These are phyloP conservation scores for Quillaja saponaria DNA, from an alignment of 306 rosid genomes.

Conservation along the genomic window DNA sequence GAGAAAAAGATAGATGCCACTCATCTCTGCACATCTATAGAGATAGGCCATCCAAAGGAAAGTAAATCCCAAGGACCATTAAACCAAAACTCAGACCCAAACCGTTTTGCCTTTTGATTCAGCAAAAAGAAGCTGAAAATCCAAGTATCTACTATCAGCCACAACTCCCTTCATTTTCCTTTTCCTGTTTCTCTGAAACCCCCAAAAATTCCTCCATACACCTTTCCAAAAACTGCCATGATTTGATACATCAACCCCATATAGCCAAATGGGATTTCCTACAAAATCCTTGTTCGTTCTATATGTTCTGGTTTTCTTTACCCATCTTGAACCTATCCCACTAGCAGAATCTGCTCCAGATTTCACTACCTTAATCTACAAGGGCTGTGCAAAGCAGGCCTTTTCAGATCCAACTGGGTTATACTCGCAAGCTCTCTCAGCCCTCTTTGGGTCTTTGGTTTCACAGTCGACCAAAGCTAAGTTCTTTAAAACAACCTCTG, in stretches of 20 bases:
- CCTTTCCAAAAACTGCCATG: slow-evolving; percentile 40
- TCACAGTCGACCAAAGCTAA: slow-evolving; percentile 69
- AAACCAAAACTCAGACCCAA: slow-evolving; percentile 28
- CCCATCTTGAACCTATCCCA: slow-evolving; percentile 37
- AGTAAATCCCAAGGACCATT: slow-evolving; percentile 37
- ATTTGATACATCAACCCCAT: slow-evolving; percentile 43
- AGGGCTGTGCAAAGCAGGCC: slow-evolving; percentile 82
- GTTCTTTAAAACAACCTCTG: slow-evolving; percentile 73
- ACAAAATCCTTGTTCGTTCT: slow-evolving; percentile 39
- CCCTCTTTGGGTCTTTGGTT: slow-evolving; percentile 70
- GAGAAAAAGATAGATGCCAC: slow-evolving; percentile 2
- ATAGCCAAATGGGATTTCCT: slow-evolving; percentile 58
- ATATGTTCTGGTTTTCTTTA: slow-evolving; percentile 33
- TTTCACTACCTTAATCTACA: slow-evolving; percentile 69
- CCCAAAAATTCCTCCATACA: slow-evolving; percentile 9
- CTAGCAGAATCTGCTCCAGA: slow-evolving; percentile 60
- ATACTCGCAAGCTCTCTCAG: slow-evolving; percentile 78
- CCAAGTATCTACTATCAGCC: background rate
- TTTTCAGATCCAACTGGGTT: slow-evolving; percentile 83
- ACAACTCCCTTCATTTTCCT: slow-evolving; percentile 15
- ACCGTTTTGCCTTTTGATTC: slow-evolving; percentile 24
- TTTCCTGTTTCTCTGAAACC: slow-evolving; percentile 30
- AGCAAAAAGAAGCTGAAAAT: slow-evolving; percentile 27
- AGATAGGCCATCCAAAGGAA: slow-evolving; percentile 43
- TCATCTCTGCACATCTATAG: slow-evolving; percentile 38